phyloP scores from a whole-genome alignment of 257 asterid species.

The Cinchona pubescens region DNA sequence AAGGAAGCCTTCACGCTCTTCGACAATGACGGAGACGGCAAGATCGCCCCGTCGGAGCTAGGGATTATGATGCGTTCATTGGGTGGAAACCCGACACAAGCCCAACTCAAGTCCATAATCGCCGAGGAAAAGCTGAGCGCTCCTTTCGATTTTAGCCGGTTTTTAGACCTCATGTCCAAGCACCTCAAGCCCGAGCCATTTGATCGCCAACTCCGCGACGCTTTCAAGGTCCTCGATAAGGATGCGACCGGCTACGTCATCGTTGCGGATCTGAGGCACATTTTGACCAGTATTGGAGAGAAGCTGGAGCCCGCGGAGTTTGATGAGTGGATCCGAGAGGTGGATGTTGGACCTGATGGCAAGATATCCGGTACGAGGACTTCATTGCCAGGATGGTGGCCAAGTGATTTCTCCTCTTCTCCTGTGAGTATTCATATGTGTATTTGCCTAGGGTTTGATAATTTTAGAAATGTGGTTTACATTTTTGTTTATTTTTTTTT shows the following conservation, averaged over 20 bases:
- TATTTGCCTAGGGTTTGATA: neutral
- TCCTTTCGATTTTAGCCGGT: constrained; percentile 69
- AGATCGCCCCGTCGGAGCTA: constrained; percentile 84
- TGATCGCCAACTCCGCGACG: constrained; percentile 94
- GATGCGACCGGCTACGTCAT: constrained; percentile 71
- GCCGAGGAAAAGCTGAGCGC: constrained; percentile 68
- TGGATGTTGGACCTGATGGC: constrained; percentile 93
- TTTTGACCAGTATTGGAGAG: constrained; percentile 84
- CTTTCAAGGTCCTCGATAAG: constrained; percentile 91
- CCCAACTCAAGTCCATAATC: constrained; percentile 72
- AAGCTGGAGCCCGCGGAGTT: constrained; percentile 87
- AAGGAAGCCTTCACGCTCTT: constrained; percentile 88
- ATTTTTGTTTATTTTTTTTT: neutral
- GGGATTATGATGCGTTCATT: constrained; percentile 92
- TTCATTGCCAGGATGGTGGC: constrained; percentile 95
- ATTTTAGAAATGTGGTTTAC: neutral
- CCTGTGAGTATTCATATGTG: constrained; percentile 18
- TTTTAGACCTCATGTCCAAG: constrained; percentile 80
- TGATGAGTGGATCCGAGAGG: constrained; percentile 99
- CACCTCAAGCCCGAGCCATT: constrained; percentile 95
- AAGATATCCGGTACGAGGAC: constrained; percentile 89
- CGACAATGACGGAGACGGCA: constrained; percentile 92
- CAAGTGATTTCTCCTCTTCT: constrained; percentile 39
- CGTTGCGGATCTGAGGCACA: constrained; percentile 90
- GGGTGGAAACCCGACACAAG: constrained; percentile 96